Percentiles rank a stretch among this genome's conserved stretches.
phyloP scores from a whole-genome alignment of 2,329 filamentous ascomycete species.

The Fusarium hostae region DNA sequence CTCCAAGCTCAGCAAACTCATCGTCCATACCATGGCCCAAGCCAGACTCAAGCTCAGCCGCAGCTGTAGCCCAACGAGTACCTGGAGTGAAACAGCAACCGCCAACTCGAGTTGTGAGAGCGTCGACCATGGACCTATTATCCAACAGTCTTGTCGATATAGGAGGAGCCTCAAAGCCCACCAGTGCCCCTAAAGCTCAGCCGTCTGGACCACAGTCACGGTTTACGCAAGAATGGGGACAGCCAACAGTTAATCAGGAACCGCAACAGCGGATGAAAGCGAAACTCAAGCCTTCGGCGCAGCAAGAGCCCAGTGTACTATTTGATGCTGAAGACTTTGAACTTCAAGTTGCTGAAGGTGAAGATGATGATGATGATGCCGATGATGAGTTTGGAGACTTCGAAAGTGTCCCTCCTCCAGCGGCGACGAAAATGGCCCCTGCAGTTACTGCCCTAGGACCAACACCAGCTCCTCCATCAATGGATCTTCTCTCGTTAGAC shows the following conservation, averaged over 20 bases:
- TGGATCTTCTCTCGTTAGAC: conserved; percentile 57
- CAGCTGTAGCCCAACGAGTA: conserved; percentile 8
- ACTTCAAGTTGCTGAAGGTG: conserved; percentile 52
- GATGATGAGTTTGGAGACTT: conserved; percentile 67
- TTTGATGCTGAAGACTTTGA: conserved; percentile 73
- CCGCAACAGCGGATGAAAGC: conserved; percentile 31
- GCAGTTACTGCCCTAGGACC: conserved; percentile 32
- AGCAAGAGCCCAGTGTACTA: conserved; percentile 64
- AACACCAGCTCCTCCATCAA: conserved; percentile 42
- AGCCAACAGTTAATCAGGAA: conserved; percentile 3
- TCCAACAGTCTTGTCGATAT: conserved; percentile 62
- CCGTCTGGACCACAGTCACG: conserved; percentile 7
- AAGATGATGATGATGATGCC: conserved; percentile 61
- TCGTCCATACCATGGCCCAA: conserved; percentile 37
- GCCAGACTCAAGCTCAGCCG: conserved; percentile 8
- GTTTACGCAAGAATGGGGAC: conserved; percentile 24
- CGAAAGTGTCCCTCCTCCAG: conserved; percentile 55
- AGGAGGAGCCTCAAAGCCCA: conserved; percentile 18
- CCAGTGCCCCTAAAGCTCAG: conserved; percentile 6
- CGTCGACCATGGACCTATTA: conserved; percentile 64
- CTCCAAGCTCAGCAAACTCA: conserved; percentile 16
- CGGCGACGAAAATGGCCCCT: not conserved
- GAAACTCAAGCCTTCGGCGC: conserved; percentile 37
- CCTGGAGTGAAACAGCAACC: conserved; percentile 18
- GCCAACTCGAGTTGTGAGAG: conserved; percentile 51